Conservation (phyloP, 176 grass and related monocot genomes). For the Melocanna baccifera region DNA sequence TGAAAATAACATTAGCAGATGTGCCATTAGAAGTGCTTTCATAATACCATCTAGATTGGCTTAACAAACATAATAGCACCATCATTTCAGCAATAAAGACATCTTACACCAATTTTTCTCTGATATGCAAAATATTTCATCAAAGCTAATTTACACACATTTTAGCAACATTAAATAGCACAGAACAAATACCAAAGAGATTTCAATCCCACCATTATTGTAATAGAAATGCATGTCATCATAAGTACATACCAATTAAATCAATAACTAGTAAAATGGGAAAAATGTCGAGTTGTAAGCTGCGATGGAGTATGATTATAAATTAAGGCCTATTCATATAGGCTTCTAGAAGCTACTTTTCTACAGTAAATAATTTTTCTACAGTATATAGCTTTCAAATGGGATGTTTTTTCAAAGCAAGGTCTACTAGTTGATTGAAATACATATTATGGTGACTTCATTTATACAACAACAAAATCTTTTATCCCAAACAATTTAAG, state of each 20-base stretch:
- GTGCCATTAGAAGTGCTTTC: neutral
- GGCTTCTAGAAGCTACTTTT: no score
- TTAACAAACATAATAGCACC: neutral
- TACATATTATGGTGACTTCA: no score
- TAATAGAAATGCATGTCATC: neutral
- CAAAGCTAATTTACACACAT: neutral
- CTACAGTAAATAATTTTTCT: no score
- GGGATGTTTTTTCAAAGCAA: no score
- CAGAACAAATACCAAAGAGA: conserved; percentile 8
- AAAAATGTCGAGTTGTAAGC: neutral
- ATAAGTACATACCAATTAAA: neutral
- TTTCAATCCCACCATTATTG: neutral
- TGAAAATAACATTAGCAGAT: conserved; percentile 2
- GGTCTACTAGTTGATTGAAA: no score
- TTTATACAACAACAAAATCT: no score
- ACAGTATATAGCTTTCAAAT: no score
- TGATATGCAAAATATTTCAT: neutral
- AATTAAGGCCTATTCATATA: no score
- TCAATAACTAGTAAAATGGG: conserved; percentile 2
- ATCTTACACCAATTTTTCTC: neutral
- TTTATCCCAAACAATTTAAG: no score
- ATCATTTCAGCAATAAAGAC: neutral
- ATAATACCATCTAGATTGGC: neutral
- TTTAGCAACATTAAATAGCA: neutral
- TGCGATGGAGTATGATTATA: conserved; percentile 4